Percentiles rank a stretch among this genome's conserved stretches.
phyloP scores from a whole-genome alignment of 2,329 filamentous ascomycete genomes.

The Ascochyta fabae region DNA sequence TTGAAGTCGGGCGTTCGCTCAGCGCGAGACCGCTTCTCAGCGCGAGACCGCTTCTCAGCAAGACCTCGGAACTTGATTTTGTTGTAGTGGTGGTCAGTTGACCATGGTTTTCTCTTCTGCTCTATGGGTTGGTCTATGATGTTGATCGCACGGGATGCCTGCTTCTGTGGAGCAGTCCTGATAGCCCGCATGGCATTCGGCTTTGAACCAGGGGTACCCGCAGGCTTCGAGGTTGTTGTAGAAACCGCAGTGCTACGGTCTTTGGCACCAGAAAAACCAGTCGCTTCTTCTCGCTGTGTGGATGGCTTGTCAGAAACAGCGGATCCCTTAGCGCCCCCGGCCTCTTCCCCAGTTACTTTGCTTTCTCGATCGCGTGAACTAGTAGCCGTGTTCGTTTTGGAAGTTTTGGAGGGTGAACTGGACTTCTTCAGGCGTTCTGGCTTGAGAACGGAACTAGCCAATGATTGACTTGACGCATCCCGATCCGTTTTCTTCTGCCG shows the following conservation, averaged over 20 bases:
- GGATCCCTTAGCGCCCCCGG: neutral
- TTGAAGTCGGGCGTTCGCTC: slow-evolving; percentile 37
- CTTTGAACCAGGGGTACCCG: neutral
- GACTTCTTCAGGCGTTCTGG: neutral
- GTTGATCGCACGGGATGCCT: slow-evolving; percentile 24
- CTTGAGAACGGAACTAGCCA: neutral
- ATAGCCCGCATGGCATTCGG: neutral
- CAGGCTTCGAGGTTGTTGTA: neutral
- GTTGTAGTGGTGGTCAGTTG: slow-evolving; percentile 22
- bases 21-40: slow-evolving; percentile 29
- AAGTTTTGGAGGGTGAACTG: neutral
- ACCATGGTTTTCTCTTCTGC: slow-evolving; percentile 17
- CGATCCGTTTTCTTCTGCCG: neutral
- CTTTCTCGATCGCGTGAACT: neutral
- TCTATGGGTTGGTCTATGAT: slow-evolving; percentile 34
- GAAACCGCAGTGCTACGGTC: neutral
- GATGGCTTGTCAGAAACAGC: neutral
- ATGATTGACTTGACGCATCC: neutral
- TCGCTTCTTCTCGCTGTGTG: neutral
- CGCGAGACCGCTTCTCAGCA: slow-evolving; percentile 30
- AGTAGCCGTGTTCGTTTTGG: neutral
- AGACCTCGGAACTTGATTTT: slow-evolving; percentile 24
- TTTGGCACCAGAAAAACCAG: neutral
- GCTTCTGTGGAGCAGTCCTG: slow-evolving; percentile 9
- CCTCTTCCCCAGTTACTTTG: neutral